Evolutionary conservation across 2,329 filamentous ascomycete genomes (phyloP), one percentile per base, ranked within the genome.

Genomic region (Phialophora chinensis): DNA sequence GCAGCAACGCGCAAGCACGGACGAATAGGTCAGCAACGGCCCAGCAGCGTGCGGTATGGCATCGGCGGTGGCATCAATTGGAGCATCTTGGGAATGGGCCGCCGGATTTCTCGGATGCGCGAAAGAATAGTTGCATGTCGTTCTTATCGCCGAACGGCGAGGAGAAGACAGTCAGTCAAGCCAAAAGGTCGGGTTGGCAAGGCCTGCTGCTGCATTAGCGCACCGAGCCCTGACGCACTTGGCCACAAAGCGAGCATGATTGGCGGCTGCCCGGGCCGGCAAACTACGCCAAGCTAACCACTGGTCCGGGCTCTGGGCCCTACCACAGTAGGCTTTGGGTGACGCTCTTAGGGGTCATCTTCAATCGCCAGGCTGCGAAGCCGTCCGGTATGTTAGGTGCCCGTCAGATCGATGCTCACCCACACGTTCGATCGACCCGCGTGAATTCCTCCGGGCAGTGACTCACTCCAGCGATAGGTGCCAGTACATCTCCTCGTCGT

Each of bases 71-170:
- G 59, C 59, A 61, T 61, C 47, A 27, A 47, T 27, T 53, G 31
- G 49, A 54, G 59, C 59, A 33, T 53, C 49, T 52, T 53, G 59
- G 47, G 60, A 31, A 50, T 27, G 31, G 50, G 38, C 44, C 63
- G 63, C 63, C 68, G 68, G 68, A 70, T 62, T 68, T 66, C 60
- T 70, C 68, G 68, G 68, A 70, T 68, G 67, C 67, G 65, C 58
- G 44, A 65, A 55, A 55, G 49, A 33, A 57, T 68, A 49, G 60
- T n/a, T 65, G 63, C 66, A 69, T 69, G 66, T 69, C 33, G 66
- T 52, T 55, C 57, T 61, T 61, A 61, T 61, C 59, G 47, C 59
- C 59, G 59, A 35, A 2, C 44, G 47, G 58, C 42, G 33, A 50
- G 4, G 35, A 35, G 33, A 50, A 50, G 23, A 1, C 23, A 25